Conservation (phyloP, 495 filamentous ascomycete species). For the Glonium stellatum region DNA sequence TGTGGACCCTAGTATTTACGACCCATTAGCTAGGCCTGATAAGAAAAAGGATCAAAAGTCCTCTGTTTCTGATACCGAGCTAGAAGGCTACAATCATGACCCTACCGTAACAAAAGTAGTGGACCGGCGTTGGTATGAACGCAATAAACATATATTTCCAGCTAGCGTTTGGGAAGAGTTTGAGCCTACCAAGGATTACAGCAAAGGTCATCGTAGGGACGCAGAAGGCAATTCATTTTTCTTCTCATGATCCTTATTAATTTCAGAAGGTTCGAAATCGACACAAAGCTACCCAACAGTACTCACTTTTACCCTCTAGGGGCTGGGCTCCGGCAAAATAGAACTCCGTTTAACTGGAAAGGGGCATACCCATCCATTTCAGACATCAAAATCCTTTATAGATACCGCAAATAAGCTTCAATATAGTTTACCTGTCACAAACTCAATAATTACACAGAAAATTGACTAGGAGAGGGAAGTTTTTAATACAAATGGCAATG, state of each 20-base stretch:
- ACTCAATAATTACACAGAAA: too few species aligned
- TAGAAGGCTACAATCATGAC: constrained; percentile 77
- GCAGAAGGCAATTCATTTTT: constrained; percentile 88
- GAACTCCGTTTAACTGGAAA: too few species aligned
- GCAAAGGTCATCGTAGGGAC: constrained; percentile 73
- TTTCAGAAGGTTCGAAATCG: too few species aligned
- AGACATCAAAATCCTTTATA: too few species aligned
- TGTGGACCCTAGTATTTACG: constrained; percentile 28
- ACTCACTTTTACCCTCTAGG: too few species aligned
- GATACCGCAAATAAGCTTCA: too few species aligned
- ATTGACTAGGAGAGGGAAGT: too few species aligned
- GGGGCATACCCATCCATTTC: too few species aligned
- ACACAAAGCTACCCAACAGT: too few species aligned
- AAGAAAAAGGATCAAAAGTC: constrained; percentile 27
- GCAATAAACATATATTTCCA: constrained; percentile 24
- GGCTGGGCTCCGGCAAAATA: too few species aligned
- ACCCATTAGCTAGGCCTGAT: constrained; percentile 43
- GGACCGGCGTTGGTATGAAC: constrained; percentile 91
- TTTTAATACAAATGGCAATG: too few species aligned
- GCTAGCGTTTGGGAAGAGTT: constrained; percentile 71
- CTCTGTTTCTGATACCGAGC: constrained; percentile 32
- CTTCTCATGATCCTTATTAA: constrained; percentile 48
- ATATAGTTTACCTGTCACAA: too few species aligned
- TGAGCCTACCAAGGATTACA: constrained; percentile 80
- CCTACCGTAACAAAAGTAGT: constrained; percentile 87